Evolutionary conservation across 306 rosid genomes (phyloP), one percentile per base, ranked within the genome.

Genomic region (Dalbergia oliveri): DNA sequence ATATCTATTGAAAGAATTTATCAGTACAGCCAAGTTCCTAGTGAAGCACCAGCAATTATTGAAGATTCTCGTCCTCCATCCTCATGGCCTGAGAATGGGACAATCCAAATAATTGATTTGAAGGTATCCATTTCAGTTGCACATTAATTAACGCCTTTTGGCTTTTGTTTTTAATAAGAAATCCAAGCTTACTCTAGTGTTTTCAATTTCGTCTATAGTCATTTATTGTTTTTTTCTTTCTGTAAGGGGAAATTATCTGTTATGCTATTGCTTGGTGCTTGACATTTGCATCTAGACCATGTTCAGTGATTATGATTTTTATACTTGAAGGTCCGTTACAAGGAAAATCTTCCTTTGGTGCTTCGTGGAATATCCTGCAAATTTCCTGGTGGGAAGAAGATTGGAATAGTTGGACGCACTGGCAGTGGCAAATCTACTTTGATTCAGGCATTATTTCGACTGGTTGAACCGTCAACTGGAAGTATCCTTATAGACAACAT

Each of bases 351-450:
- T 81, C 98, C 98, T 14, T 66, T 91, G 61, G 97, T 94, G 78
- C 97, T 94, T 79, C 94, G 73, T 60, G 98, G 94, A 64, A 54
- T 94, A 83, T 87, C 91, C 59, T 92, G 97, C 87, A 79, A 78
- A 66, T 94, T 94, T 85, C 98, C 97, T 9, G 97, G 98, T 13
- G 93, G 94, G 75, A 90, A 87, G 92, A 94, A 94, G 70, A 91
- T 92, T 80, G 98, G 98, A 69, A 92, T 94, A 77, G 97, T 94
- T 80, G 98, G 98, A 35, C 91, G 97, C 44, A 92, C 98, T 47
- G 97, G 98, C 44, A 94, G 98, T 82, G 98, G 98, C 56, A 94
- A 94, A 89, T 92, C 98, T 79, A 94, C 98, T 57, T 73, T 94
- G 88, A 92, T 94, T 76, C 97, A 94, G 86, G 97, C 98, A 34